A percentile compares a stretch with the other conserved stretches of the same genome.
phyloP scores from a whole-genome alignment of 192 early-diverging fungal species.

The Coemansia sp. region DNA sequence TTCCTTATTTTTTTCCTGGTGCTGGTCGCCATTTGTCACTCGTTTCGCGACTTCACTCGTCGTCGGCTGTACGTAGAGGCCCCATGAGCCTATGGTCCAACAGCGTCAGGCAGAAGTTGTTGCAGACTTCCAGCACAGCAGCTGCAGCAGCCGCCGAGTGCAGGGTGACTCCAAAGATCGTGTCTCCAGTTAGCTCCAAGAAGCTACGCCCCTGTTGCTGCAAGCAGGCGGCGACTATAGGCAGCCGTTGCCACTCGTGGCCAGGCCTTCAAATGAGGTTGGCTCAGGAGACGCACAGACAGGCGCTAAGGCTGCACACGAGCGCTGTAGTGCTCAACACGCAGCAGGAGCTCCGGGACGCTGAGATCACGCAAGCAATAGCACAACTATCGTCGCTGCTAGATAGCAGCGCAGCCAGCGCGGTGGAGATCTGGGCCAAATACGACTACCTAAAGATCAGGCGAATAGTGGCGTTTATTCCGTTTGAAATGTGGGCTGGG shows the following conservation, averaged over 20 bases:
- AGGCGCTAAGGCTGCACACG: not conserved
- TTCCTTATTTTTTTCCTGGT: not conserved
- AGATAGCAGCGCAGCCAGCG: slow-evolving; percentile 3
- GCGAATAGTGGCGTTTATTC: slow-evolving; percentile 37
- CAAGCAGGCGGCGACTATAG: not conserved
- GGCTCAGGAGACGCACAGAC: too few relatives aligned
- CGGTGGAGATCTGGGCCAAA: slow-evolving; percentile 34
- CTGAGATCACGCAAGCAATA: slow-evolving; percentile 25
- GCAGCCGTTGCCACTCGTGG: not conserved
- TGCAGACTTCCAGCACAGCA: slow-evolving; percentile 2
- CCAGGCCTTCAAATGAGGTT: not conserved
- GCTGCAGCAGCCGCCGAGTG: not conserved
- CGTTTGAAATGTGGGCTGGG: slow-evolving; percentile 39
- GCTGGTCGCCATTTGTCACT: not conserved
- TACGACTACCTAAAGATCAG: slow-evolving; percentile 49
- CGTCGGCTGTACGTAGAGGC: not conserved
- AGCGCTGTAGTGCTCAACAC: not conserved
- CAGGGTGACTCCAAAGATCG: not conserved
- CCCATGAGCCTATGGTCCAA: slow-evolving; percentile 2
- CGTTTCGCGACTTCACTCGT: not conserved
- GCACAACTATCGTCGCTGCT: slow-evolving; percentile 22
- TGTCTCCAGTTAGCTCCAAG: not conserved
- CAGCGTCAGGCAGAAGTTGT: not conserved
- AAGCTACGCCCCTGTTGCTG: not conserved
- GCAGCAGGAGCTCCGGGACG: slow-evolving; percentile 10